These are phyloP conservation scores for Lithohypha guttulata DNA, from an alignment of 2,329 filamentous ascomycete genomes.

Conservation along the genomic window DNA sequence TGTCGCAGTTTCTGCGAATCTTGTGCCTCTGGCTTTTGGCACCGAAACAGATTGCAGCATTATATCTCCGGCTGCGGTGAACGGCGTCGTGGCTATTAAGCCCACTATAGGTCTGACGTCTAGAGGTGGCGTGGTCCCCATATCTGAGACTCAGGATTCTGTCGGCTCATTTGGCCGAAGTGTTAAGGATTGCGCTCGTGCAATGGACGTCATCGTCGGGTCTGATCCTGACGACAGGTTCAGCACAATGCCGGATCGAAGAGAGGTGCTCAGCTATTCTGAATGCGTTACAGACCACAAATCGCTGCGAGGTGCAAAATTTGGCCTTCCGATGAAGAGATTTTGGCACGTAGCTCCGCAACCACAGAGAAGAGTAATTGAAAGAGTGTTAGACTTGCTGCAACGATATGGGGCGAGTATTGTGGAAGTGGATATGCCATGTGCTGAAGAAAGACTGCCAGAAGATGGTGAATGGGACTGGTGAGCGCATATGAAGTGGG, in stretches of 20 bases:
- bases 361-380: constrained; percentile 30
- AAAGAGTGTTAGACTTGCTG: constrained; percentile 42
- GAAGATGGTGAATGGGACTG: constrained; percentile 25
- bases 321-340: constrained; percentile 61
- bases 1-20: constrained; percentile 26
- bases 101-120: constrained; percentile 26
- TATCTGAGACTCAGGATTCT: constrained; percentile 22
- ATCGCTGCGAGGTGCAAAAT: constrained; percentile 50
- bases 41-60: constrained; percentile 29
- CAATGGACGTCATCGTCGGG: constrained; percentile 16
- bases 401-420: constrained; percentile 53
- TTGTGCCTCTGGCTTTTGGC: constrained; percentile 26
- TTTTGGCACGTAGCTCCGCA: constrained; percentile 49
- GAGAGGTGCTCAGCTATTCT: constrained; percentile 46
- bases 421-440: constrained; percentile 31
- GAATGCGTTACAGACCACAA: constrained; percentile 45
- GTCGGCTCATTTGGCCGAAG: constrained; percentile 27
- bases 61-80: constrained; percentile 25
- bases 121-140: constrained; percentile 25
- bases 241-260: constrained; percentile 46
- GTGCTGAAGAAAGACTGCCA: constrained; percentile 23
- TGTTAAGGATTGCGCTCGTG: constrained; percentile 18
- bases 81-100: constrained; percentile 26
- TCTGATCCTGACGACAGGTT: constrained; percentile 48
- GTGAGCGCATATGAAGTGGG: constrained; percentile 11